Conservation (phyloP, 768 basidiomycete species). For the Amylocystis lapponica region DNA sequence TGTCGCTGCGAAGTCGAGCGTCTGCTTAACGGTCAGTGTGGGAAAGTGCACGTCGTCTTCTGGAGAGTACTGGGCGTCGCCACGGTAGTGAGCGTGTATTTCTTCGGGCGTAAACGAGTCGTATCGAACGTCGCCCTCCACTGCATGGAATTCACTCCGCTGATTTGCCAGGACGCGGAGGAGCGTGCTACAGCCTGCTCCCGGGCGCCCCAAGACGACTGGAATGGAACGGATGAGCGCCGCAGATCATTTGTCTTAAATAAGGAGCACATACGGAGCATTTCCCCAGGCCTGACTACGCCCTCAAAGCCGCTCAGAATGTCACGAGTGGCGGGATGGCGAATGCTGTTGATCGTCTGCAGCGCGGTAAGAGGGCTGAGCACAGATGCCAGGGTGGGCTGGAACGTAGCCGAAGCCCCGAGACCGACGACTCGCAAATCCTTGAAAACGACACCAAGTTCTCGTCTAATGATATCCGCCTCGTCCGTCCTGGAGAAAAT, state of each 20-base stretch:
- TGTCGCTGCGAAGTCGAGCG: slow-evolving; percentile 61
- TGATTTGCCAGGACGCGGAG: slow-evolving; percentile 82
- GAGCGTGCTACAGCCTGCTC: slow-evolving; percentile 79
- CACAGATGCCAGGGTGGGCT: slow-evolving; percentile 56
- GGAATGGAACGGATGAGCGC: neutral
- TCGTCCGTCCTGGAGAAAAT: slow-evolving; percentile 42
- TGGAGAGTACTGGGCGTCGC: slow-evolving; percentile 75
- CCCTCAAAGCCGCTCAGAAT: slow-evolving; percentile 52
- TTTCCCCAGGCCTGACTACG: slow-evolving; percentile 55
- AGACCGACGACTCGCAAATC: slow-evolving; percentile 54
- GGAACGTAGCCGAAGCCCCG: slow-evolving; percentile 52
- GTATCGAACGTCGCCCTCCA: slow-evolving; percentile 70
- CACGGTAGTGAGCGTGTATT: slow-evolving; percentile 60
- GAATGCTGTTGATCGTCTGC: slow-evolving; percentile 35
- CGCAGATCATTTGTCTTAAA: neutral
- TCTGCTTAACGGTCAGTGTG: slow-evolving; percentile 74
- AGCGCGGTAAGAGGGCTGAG: slow-evolving; percentile 48
- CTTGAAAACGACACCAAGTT: slow-evolving; percentile 57
- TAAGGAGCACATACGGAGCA: slow-evolving; percentile 50
- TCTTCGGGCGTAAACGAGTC: slow-evolving; percentile 67
- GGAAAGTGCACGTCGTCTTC: slow-evolving; percentile 88
- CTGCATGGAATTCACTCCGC: slow-evolving; percentile 55
- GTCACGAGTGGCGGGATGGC: slow-evolving; percentile 57
- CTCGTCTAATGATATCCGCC: slow-evolving; percentile 41
- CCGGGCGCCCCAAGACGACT: slow-evolving; percentile 84